A percentile compares a stretch with the other conserved stretches of the same genome.
Conservation (phyloP, 768 basidiomycete species). For the Mycena venus region DNA sequence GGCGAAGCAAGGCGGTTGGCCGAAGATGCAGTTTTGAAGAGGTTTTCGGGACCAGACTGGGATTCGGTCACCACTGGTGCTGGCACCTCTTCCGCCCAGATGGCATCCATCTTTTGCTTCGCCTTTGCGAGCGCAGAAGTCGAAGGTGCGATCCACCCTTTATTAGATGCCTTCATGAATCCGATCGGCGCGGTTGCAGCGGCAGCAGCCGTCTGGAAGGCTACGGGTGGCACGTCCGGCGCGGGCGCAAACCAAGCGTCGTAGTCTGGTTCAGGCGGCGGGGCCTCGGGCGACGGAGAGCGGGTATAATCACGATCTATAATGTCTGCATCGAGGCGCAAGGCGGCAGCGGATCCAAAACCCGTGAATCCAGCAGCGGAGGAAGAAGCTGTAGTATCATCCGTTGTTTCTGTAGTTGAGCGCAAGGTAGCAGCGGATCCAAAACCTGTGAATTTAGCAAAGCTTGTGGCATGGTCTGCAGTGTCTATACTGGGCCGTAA, state of each 20-base stretch:
- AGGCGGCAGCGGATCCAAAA: constrained; percentile 33
- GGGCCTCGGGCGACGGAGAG: constrained; percentile 55
- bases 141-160: constrained; percentile 64
- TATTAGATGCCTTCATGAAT: constrained; percentile 49
- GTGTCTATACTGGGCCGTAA: constrained; percentile 28
- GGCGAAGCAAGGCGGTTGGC: constrained; percentile 38
- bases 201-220: constrained; percentile 53
- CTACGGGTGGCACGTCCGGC: constrained; percentile 40
- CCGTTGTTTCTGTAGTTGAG: constrained; percentile 18
- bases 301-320: constrained; percentile 35
- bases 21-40: constrained; percentile 42
- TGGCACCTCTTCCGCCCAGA: constrained; percentile 50
- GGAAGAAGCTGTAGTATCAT: neutral
- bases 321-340: constrained; percentile 24
- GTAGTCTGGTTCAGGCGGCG: constrained; percentile 55
- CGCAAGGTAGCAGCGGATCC: constrained; percentile 33
- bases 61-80: constrained; percentile 18
- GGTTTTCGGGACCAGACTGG: constrained; percentile 39
- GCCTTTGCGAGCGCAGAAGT: constrained; percentile 67
- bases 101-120: constrained; percentile 59
- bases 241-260: constrained; percentile 65
- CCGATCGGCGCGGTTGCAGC: constrained; percentile 32
- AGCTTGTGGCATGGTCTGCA: neutral
- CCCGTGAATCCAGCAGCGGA: constrained; percentile 16
- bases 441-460: constrained; percentile 20